These are phyloP conservation scores for Haplosporangium sp. DNA, from an alignment of 371 early-diverging fungal genomes.

Conservation along the genomic window DNA sequence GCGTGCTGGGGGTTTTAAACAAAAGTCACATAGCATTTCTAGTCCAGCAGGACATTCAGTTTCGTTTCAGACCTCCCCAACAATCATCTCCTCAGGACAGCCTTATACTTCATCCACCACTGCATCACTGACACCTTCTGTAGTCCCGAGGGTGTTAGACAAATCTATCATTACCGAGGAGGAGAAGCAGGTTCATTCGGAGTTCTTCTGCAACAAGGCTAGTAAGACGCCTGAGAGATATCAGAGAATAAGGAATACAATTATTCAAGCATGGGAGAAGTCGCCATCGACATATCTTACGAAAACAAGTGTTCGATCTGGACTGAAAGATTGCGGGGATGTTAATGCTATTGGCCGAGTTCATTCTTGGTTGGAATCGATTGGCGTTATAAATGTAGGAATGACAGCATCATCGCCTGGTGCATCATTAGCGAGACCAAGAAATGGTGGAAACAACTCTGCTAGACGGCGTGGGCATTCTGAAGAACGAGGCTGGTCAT, in stretches of 20 bases:
- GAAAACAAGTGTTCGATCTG: conserved; percentile 77
- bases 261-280: conserved; percentile 79
- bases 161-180: conserved; percentile 61
- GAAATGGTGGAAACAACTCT: conserved; percentile 48
- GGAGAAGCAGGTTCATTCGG: conserved; percentile 73
- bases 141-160: conserved; percentile 52
- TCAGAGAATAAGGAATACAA: conserved; percentile 85
- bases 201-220: conserved; percentile 81
- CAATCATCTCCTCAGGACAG: conserved; percentile 7
- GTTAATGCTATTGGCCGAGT: conserved; percentile 94
- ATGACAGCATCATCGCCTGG: conserved; percentile 54
- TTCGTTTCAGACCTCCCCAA: conserved; percentile 6
- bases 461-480: conserved; percentile 34
- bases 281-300: conserved; percentile 78
- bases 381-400: conserved; percentile 83
- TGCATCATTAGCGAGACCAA: conserved; percentile 45
- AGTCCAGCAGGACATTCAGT: conserved; percentile 3
- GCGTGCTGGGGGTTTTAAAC: conserved; percentile 7
- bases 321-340: conserved; percentile 80
- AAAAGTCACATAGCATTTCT: background rate
- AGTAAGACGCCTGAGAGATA: conserved; percentile 92
- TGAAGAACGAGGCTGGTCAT: conserved; percentile 49
- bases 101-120: conserved; percentile 3
- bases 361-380: conserved; percentile 84
- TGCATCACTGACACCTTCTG: conserved; percentile 10